Conservation (phyloP, 495 filamentous ascomycete genomes). For the Xylaria scruposa region DNA sequence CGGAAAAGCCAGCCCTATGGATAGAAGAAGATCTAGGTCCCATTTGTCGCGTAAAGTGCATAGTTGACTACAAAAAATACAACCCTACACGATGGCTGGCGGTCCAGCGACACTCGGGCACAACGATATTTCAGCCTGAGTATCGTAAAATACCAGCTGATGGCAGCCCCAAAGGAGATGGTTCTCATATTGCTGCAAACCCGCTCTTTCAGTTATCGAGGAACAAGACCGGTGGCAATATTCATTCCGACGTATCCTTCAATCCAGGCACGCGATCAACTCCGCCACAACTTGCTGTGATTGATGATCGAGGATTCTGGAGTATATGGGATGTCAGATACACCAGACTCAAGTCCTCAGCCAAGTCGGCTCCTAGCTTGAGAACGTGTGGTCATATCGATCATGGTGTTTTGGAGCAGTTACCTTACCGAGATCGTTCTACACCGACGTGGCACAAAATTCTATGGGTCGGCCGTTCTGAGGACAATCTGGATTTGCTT, state of each 20-base stretch:
- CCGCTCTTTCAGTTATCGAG: constrained; percentile 63
- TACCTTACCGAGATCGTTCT: constrained; percentile 28
- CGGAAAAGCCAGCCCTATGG: constrained; percentile 60
- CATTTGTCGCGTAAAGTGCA: constrained; percentile 73
- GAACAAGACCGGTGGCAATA: constrained; percentile 59
- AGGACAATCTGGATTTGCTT: constrained; percentile 26
- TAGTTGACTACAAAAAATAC: constrained; percentile 54
- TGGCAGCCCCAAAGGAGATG: constrained; percentile 24
- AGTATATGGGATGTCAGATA: constrained; percentile 70
- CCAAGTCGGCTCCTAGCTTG: constrained; percentile 23
- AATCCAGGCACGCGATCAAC: constrained; percentile 71
- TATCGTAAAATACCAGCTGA: constrained; percentile 37
- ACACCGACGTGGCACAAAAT: constrained; percentile 35
- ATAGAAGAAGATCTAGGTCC: constrained; percentile 57
- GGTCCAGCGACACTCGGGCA: constrained; percentile 63
- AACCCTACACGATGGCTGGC: constrained; percentile 64
- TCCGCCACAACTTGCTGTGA: constrained; percentile 67
- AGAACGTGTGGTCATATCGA: constrained; percentile 38
- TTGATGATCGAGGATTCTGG: constrained; percentile 79
- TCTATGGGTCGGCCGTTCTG: constrained; percentile 36
- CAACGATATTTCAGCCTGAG: constrained; percentile 66
- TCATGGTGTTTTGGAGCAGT: constrained; percentile 31
- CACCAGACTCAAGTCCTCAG: constrained; percentile 29
- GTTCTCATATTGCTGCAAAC: constrained; percentile 67
- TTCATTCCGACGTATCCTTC: constrained; percentile 77